A percentile compares a stretch with the other conserved stretches of the same genome.
Conservation (phyloP, 2,329 filamentous ascomycete genomes). For the Fusarium veterinarium region DNA sequence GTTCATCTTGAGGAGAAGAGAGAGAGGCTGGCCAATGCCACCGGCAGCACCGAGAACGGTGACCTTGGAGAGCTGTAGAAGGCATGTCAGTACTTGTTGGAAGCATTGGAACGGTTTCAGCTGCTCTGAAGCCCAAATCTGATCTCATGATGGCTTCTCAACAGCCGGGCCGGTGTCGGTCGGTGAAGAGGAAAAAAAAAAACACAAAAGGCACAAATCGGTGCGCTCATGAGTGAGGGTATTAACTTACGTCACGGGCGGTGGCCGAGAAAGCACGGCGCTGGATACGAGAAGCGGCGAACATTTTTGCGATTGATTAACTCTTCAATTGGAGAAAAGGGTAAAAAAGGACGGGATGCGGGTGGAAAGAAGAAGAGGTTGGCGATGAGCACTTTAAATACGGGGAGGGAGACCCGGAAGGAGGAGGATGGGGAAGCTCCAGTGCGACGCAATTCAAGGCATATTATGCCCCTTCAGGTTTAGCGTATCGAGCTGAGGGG, state of each 20-base stretch:
- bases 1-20: slow-evolving; percentile 98
- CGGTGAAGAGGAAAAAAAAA: slow-evolving; percentile 32
- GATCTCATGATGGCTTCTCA: not conserved
- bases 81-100: slow-evolving; percentile 34
- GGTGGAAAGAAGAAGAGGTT: slow-evolving; percentile 37
- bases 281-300: slow-evolving; percentile 77
- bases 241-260: slow-evolving; percentile 74
- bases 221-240: slow-evolving; percentile 16
- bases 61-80: slow-evolving; percentile 88
- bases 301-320: slow-evolving; percentile 67
- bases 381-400: slow-evolving; percentile 44
- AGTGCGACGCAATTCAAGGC: slow-evolving; percentile 18
- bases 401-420: slow-evolving; percentile 34
- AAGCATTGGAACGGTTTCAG: not conserved
- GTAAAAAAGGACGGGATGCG: slow-evolving; percentile 37
- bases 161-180: slow-evolving; percentile 31
- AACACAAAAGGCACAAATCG: slow-evolving; percentile 11
- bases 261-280: slow-evolving; percentile 85
- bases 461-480: slow-evolving; percentile 6
- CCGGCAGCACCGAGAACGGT: slow-evolving; percentile 95
- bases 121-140: not conserved
- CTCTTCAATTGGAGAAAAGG: slow-evolving; percentile 41
- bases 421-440: slow-evolving; percentile 36
- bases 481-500: slow-evolving; percentile 33
- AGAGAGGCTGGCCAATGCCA: slow-evolving; percentile 98